These are phyloP conservation scores for Euphorbia pulcherrima DNA, from an alignment of 345 rosid species.

Conservation along the genomic window DNA sequence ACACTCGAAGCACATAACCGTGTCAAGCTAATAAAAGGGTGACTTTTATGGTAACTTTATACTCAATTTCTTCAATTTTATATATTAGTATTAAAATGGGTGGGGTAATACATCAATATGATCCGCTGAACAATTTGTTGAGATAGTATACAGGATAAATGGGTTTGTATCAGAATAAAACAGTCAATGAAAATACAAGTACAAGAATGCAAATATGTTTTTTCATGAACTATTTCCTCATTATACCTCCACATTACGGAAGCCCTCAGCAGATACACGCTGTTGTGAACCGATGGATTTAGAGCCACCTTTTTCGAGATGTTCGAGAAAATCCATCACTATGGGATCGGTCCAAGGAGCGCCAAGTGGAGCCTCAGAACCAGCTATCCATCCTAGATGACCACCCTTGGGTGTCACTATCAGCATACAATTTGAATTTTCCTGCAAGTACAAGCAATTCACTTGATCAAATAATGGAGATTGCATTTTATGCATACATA, in stretches of 20 bases:
- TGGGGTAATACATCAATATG: too few relatives aligned
- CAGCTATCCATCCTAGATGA: conserved; percentile 92
- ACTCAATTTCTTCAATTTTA: too few relatives aligned
- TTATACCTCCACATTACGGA: conserved; percentile 35
- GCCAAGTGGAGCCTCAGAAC: conserved; percentile 63
- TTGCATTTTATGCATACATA: neutral
- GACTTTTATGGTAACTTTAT: too few relatives aligned
- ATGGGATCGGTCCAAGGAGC: conserved; percentile 84
- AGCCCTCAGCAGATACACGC: conserved; percentile 8
- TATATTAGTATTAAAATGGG: too few relatives aligned
- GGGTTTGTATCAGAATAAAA: too few relatives aligned
- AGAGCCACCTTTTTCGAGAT: conserved; percentile 43
- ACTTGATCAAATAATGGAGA: neutral
- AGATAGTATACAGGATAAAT: too few relatives aligned
- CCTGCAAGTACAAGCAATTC: conserved; percentile 33
- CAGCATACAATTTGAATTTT: conserved; percentile 70
- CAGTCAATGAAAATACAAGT: too few relatives aligned
- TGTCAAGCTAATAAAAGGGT: too few relatives aligned
- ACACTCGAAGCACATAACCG: too few relatives aligned
- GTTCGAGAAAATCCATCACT: conserved; percentile 76
- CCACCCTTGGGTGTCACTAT: conserved; percentile 87
- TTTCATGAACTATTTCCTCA: neutral
- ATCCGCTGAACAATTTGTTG: too few relatives aligned
- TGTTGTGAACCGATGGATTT: conserved; percentile 11
- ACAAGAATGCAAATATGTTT: too few relatives aligned